phyloP scores from a whole-genome alignment of 768 basidiomycete species.

The Phlegmacium glaucopus region DNA sequence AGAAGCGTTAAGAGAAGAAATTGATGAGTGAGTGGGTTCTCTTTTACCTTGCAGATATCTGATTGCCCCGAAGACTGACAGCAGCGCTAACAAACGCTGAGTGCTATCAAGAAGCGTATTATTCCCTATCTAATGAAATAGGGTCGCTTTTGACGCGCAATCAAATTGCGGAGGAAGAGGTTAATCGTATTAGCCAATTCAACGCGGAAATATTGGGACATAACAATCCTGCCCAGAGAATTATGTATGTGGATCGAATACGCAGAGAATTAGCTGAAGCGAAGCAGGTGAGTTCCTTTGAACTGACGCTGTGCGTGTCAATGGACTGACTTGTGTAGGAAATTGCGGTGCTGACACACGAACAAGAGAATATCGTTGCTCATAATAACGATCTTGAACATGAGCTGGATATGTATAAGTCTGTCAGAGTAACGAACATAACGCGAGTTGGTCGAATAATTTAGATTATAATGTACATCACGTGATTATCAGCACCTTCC shows the following conservation, averaged over 20 bases:
- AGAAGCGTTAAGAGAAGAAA: conserved; percentile 62
- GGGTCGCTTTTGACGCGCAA: conserved; percentile 64
- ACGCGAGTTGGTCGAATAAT: conserved; percentile 44
- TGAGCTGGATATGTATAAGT: conserved; percentile 61
- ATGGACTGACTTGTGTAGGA: conserved; percentile 30
- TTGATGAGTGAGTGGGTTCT: conserved; percentile 53
- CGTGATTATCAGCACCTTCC: no score
- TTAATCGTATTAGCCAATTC: conserved; percentile 68
- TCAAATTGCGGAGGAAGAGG: conserved; percentile 78
- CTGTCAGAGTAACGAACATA: conserved; percentile 50
- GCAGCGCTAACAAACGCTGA: conserved; percentile 57
- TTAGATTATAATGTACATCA: no score
- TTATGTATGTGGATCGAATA: conserved; percentile 83
- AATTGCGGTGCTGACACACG: conserved; percentile 43
- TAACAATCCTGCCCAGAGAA: conserved; percentile 79
- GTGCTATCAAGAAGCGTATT: conserved; percentile 70
- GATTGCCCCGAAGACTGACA: conserved; percentile 28
- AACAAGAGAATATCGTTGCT: conserved; percentile 42
- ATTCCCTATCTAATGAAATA: conserved; percentile 59
- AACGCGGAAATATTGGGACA: conserved; percentile 87
- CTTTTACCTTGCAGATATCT: conserved; percentile 1
- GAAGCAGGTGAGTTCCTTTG: conserved; percentile 59
- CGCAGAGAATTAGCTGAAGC: conserved; percentile 75
- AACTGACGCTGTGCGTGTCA: neutral
- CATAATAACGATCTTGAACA: conserved; percentile 45